Evolutionary conservation across 2,329 filamentous ascomycete genomes (phyloP), one percentile per base, ranked within the genome.

Genomic region (Colletotrichum tropicale): DNA sequence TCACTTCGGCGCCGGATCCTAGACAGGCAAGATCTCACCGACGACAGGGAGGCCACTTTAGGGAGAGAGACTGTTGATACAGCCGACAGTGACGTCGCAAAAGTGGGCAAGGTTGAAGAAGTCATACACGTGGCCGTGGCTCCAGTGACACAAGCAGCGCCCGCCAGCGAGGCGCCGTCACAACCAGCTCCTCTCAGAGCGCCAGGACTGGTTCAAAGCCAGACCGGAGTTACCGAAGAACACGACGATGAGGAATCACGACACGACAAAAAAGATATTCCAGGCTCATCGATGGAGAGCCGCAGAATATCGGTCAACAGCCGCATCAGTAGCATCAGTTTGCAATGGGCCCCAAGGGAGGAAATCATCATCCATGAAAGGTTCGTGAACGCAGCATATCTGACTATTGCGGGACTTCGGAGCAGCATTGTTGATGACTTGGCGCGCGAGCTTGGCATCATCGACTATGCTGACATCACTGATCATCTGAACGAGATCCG

Each of bases 391-490:
- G n/a, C 43, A 21, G 43, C 43, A 0, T 5, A 24, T 52, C 43
- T 21, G n/a, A 13, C n/a, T 0, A 1, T 21, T 0, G 10, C 6
- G 1, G n/a, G n/a, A 52, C 1, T 52, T 0, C 43, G n/a, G 6
- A 13, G 6, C 6, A 52, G 10, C 2, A 24, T 52, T 3, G 8
- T 52, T 3, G 43, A 52, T 0, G 43, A 52, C 6, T 24, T 52
- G n/a, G 43, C 43, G 0, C 43, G n/a, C 0, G n/a, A 52, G 43
- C 0, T 52, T 52, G n/a, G 43, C n/a, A 52, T 52, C n/a, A 52
- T n/a, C 0, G 5, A 48, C 18, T n/a, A 48, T 48, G 38, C 38
- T 0, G 38, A n/a, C 18, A 48, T n/a, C 38, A 12, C 38, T n/a
- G 38, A 52, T 52, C 43, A 52, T 21, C n/a, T 52, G 43, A 52